Base-by-base conservation (phyloP, 257 asterid species). In the Gentiana straminea region DNA sequence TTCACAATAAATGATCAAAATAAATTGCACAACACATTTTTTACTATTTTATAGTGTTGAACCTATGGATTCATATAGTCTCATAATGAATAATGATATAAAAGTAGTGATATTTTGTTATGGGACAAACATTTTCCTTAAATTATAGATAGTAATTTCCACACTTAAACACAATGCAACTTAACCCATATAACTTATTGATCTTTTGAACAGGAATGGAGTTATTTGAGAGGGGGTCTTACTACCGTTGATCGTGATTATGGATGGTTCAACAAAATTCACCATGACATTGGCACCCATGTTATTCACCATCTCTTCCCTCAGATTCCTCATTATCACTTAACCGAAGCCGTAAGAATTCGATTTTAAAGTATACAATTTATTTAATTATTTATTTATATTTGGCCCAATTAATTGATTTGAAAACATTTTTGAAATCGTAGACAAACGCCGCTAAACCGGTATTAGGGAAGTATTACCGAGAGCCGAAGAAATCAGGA, bases 231-330 rank as follows among this genome's bases (percentile, higher is more conserved):
- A 33, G 97, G 97, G 48, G 95, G 97, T 3, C 75, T 89, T 36
- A 89, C 97, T 2, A 89, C 97, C 0, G 74, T 89, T 5, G 97
- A 89, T 75, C 89, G 86, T 3, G 97, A 89, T 43, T 89, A 85
- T 35, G 97, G 97, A 46, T 51, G 70, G 65, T 70, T 89, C 44
- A 89, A 89, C 68, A 85, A 79, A 44, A 75, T 89, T 57, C 97
- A 89, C 32, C 97, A 85, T 50, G 95, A 89, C 51, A 85, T 89
- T 68, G 97, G 97, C 62, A 85, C 97, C 48, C 97, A 89, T 35
- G 95, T 89, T 54, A 70, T 85, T 15, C 95, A 89, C 64, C 97
- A 89, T 55, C 84, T 89, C 38, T 89, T 89, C 44, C 97, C 97
- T 66, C 97, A 85, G 72, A 89, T 85, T 65, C 95, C 95, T 15